Conservation (phyloP, 2,329 filamentous ascomycete species). For the Apiospora koreana region DNA sequence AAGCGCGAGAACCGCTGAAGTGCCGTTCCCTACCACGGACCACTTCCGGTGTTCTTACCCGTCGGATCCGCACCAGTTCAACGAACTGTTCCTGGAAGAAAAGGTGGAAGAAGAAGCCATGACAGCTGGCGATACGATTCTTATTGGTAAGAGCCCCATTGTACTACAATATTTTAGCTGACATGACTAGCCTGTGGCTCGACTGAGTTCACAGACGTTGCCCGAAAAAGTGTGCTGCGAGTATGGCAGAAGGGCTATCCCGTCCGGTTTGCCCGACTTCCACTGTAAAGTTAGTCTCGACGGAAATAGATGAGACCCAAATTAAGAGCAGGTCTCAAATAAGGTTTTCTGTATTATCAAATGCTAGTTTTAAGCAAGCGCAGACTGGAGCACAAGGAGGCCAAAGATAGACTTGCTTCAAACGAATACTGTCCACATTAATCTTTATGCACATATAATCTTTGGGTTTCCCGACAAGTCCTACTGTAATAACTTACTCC, state of each 20-base stretch:
- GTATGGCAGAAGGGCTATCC: background rate
- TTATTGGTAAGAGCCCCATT: background rate
- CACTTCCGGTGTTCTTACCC: constrained; percentile 2
- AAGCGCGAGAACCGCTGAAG: background rate
- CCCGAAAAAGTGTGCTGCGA: background rate
- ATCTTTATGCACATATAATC: background rate
- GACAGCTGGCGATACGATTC: background rate
- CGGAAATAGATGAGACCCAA: background rate
- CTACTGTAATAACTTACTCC: background rate
- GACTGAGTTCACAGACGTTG: background rate
- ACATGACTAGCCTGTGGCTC: background rate
- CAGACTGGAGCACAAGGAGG: background rate
- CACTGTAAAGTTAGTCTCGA: background rate
- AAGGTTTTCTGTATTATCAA: background rate
- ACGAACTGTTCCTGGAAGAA: background rate
- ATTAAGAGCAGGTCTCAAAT: background rate
- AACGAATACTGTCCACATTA: background rate
- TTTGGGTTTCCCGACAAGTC: background rate
- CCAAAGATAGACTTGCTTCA: background rate
- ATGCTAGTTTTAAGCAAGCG: background rate
- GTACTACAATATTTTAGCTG: background rate
- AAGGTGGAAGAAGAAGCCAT: background rate
- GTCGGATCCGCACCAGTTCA: background rate
- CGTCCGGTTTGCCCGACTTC: background rate
- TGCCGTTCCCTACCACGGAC: background rate